phyloP scores from a whole-genome alignment of 441 rosid genomes.

The Erysimum cheiri region DNA sequence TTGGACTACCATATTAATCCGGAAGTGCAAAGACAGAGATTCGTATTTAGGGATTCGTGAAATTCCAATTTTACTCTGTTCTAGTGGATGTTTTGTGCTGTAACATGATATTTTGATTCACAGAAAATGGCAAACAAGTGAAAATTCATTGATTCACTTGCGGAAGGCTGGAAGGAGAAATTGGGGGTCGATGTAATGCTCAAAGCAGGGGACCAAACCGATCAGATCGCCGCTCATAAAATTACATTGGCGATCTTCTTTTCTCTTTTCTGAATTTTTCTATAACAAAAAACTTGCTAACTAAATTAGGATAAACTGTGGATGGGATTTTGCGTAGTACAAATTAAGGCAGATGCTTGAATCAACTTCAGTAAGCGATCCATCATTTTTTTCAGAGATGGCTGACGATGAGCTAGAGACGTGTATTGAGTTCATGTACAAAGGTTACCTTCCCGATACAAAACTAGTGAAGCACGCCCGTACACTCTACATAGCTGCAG shows the following conservation, averaged over 20 bases:
- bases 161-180: too few relatives aligned
- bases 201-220: background rate
- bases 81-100: too few relatives aligned
- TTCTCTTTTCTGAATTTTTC: background rate
- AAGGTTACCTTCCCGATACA: slow-evolving; percentile 43
- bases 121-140: too few relatives aligned
- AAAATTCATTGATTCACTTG: too few relatives aligned
- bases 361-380: slow-evolving; percentile 55
- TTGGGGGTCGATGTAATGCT: background rate
- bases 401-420: slow-evolving; percentile 62
- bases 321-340: background rate
- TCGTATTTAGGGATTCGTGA: too few relatives aligned
- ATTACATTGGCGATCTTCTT: background rate
- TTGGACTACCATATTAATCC: too few relatives aligned
- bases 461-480: background rate
- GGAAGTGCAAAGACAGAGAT: too few relatives aligned
- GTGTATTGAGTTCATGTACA: slow-evolving; percentile 62
- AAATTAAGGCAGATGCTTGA: slow-evolving; percentile 54
- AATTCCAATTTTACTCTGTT: too few relatives aligned
- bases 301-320: background rate
- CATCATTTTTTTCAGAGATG: slow-evolving; percentile 54
- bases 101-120: too few relatives aligned
- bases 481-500: slow-evolving; percentile 1
- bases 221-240: background rate
- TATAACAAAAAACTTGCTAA: background rate